A percentile compares a stretch with the other conserved stretches of the same genome.
Evolutionary conservation across 2,329 filamentous ascomycete genomes (phyloP).

Genomic region (Cercospora citrullina): DNA sequence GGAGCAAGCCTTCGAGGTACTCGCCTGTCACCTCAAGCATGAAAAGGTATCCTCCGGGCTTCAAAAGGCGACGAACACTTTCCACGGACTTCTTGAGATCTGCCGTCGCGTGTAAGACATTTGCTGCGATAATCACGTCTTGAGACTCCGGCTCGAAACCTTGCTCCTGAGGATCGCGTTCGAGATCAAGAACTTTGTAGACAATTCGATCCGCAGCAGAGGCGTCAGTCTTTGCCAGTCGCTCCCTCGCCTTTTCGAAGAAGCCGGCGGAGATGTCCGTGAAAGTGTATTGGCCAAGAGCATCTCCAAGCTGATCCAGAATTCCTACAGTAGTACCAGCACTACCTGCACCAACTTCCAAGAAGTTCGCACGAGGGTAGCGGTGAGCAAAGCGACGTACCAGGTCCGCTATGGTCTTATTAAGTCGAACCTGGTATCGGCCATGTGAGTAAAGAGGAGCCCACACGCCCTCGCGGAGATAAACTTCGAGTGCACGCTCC

Average conservation of each 20-base stretch:
- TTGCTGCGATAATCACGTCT: constrained; percentile 35
- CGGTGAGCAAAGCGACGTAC: constrained; percentile 38
- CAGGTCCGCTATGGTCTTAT: constrained; percentile 34
- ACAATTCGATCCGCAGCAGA: constrained; percentile 32
- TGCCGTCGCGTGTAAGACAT: constrained; percentile 33
- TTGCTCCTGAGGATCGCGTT: constrained; percentile 37
- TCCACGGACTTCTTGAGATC: constrained; percentile 26
- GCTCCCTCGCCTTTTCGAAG: constrained; percentile 42
- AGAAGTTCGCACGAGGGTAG: constrained; percentile 46
- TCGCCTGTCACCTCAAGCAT: constrained; percentile 30
- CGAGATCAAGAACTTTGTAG: constrained; percentile 39
- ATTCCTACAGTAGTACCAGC: constrained; percentile 45
- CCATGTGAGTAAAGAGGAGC: constrained; percentile 32
- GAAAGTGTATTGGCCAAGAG: constrained; percentile 47
- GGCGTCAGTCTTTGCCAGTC: constrained; percentile 12
- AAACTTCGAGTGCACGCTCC: constrained; percentile 22
- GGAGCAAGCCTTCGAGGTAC: constrained; percentile 15
- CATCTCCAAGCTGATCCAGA: constrained; percentile 35
- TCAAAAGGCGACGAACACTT: constrained; percentile 32
- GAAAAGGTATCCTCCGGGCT: constrained; percentile 32
- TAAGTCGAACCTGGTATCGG: constrained; percentile 43
- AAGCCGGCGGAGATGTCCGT: constrained; percentile 49
- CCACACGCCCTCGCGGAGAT: constrained; percentile 24
- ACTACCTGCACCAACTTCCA: constrained; percentile 51
- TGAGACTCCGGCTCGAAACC: constrained; percentile 36